phyloP scores from a whole-genome alignment of 352 stramenopile species.

The Phytophthora pini region DNA sequence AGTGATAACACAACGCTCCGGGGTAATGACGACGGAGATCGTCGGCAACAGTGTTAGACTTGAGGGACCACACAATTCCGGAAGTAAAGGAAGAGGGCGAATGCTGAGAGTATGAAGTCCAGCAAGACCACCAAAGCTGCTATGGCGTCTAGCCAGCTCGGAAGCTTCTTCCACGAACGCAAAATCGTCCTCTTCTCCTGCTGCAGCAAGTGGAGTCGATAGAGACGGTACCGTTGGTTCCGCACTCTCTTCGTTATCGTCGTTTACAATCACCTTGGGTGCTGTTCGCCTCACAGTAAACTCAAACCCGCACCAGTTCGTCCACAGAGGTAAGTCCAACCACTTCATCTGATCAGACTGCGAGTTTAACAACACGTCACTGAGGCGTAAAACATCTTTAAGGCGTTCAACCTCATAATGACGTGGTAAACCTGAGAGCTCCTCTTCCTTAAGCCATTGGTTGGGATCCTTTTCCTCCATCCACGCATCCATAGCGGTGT shows the following conservation, averaged over 20 bases:
- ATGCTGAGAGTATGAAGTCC: slow-evolving; percentile 48
- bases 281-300: slow-evolving; percentile 49
- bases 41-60: slow-evolving; percentile 66
- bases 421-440: slow-evolving; percentile 68
- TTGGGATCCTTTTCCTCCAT: slow-evolving; percentile 85
- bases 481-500: slow-evolving; percentile 89
- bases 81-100: slow-evolving; percentile 52
- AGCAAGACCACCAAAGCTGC: slow-evolving; percentile 63
- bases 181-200: slow-evolving; percentile 74
- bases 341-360: slow-evolving; percentile 46
- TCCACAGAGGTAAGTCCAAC: slow-evolving; percentile 68
- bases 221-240: slow-evolving; percentile 2
- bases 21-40: slow-evolving; percentile 48
- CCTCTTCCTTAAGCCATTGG: slow-evolving; percentile 76
- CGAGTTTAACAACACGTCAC: slow-evolving; percentile 63
- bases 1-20: slow-evolving; percentile 61
- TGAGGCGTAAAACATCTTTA: slow-evolving; percentile 73
- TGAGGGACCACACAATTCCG: slow-evolving; percentile 50
- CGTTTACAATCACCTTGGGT: slow-evolving; percentile 7
- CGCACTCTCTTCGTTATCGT: slow-evolving; percentile 9
- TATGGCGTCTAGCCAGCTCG: slow-evolving; percentile 63
- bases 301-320: slow-evolving; percentile 71
- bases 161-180: slow-evolving; percentile 80
- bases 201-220: slow-evolving; percentile 28
- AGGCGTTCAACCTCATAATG: slow-evolving; percentile 80